Evolutionary conservation across 164 flowering plant species (phyloP).

Genomic region (Macadamia integrifolia): DNA sequence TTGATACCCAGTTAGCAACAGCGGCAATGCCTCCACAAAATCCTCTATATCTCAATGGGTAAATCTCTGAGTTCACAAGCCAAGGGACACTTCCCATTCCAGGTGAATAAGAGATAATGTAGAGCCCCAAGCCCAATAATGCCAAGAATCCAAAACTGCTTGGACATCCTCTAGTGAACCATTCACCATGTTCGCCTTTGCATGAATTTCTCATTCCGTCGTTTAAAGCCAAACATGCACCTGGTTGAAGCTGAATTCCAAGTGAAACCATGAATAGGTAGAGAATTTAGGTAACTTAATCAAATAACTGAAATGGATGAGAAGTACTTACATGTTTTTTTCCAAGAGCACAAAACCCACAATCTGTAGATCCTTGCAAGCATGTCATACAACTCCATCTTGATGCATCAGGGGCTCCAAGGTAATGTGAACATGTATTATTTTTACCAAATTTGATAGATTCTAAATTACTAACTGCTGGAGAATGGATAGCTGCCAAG

Average conservation of each 20-base stretch:
- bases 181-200: slow-evolving; percentile 28
- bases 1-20: neutral
- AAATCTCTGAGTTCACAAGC: slow-evolving; percentile 3
- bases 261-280: neutral
- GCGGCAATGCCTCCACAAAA: slow-evolving; percentile 2
- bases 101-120: neutral
- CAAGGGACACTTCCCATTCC: neutral
- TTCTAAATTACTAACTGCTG: slow-evolving; percentile 30
- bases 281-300: neutral
- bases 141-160: slow-evolving; percentile 34
- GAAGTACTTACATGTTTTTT: slow-evolving; percentile 30
- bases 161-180: slow-evolving; percentile 73
- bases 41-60: neutral
- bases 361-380: slow-evolving; percentile 38
- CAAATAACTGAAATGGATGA: neutral
- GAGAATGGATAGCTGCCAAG: slow-evolving; percentile 43
- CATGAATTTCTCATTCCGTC: slow-evolving; percentile 21
- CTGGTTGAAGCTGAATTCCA: slow-evolving; percentile 43
- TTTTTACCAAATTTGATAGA: slow-evolving; percentile 49
- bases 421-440: slow-evolving; percentile 44
- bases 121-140: neutral
- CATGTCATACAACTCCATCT: slow-evolving; percentile 78
- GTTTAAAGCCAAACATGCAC: slow-evolving; percentile 51
- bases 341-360: slow-evolving; percentile 59
- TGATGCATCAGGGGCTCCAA: slow-evolving; percentile 20